Percentiles rank a stretch among this genome's conserved stretches.
phyloP scores from a whole-genome alignment of 78 protist genomes.

The Dictyostelium firmibasis region DNA sequence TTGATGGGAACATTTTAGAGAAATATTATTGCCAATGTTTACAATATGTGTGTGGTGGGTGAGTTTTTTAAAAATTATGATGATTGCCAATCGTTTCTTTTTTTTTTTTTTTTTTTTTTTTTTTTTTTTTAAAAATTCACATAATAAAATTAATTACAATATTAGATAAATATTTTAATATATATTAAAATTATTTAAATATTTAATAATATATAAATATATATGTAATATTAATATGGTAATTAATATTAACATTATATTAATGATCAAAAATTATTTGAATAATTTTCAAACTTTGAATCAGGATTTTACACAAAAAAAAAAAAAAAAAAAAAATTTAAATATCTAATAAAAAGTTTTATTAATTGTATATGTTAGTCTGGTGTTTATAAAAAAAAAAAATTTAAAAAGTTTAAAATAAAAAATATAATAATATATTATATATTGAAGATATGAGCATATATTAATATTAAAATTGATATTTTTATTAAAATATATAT shows the following conservation, averaged over 20 bases:
- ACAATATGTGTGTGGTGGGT: background rate
- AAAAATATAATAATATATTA: too few relatives aligned
- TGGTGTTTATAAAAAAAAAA: too few relatives aligned
- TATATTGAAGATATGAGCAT: too few relatives aligned
- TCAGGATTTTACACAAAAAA: background rate
- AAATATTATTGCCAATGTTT: background rate
- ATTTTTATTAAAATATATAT: too few relatives aligned
- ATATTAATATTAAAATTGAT: too few relatives aligned
- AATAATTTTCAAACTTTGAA: background rate
- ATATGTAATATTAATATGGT: background rate
- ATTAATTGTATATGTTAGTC: too few relatives aligned
- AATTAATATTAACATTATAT: background rate
- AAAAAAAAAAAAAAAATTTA: too few relatives aligned
- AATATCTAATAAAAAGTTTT: background rate
- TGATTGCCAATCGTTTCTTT: background rate
- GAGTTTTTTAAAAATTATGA: background rate
- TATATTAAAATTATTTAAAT: too few relatives aligned
- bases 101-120: too few relatives aligned
- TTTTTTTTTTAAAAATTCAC: too few relatives aligned
- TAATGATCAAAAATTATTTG: background rate
- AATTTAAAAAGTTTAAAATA: too few relatives aligned
- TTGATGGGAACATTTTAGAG: background rate
- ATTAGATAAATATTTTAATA: background rate
- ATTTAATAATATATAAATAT: too few relatives aligned
- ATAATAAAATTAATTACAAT: background rate